Percentiles rank a stretch among this genome's conserved stretches.
Conservation (phyloP, 352 stramenopile genomes). For the Phytophthora cajani region DNA sequence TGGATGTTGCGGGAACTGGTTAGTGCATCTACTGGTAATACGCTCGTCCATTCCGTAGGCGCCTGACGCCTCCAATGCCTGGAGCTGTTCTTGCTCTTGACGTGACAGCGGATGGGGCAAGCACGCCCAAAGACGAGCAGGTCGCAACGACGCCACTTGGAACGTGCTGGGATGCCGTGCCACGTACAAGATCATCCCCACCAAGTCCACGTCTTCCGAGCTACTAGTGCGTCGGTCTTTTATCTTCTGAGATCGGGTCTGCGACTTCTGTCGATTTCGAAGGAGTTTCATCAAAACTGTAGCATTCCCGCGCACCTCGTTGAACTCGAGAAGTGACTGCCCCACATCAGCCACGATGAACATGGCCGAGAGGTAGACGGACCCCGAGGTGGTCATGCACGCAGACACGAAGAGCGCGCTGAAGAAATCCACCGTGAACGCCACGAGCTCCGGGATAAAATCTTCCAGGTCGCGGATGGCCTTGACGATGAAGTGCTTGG, state of each 20-base stretch:
- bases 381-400: slow-evolving; percentile 29
- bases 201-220: not conserved
- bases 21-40: not conserved
- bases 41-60: not conserved
- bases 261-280: slow-evolving; percentile 1
- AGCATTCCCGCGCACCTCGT: slow-evolving; percentile 17
- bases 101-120: slow-evolving; percentile 8
- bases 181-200: not conserved
- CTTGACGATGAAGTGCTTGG: slow-evolving; percentile 4
- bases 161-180: slow-evolving; percentile 6
- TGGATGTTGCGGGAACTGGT: not conserved
- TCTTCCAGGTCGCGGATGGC: slow-evolving; percentile 3
- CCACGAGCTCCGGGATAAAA: slow-evolving; percentile 12
- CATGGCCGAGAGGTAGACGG: slow-evolving; percentile 8
- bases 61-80: not conserved
- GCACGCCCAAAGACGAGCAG: slow-evolving; percentile 8
- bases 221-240: not conserved
- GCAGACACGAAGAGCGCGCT: slow-evolving; percentile 27
- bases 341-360: slow-evolving; percentile 15
- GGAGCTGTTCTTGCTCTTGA: not conserved
- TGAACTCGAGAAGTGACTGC: slow-evolving; percentile 19
- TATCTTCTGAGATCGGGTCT: not conserved
- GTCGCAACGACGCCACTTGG: not conserved
- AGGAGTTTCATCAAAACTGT: not conserved
- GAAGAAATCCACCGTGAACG: slow-evolving; percentile 22